Percentiles rank a stretch among this genome's conserved stretches.
phyloP scores from a whole-genome alignment of 768 basidiomycete genomes.

The Leccinum variicolor region DNA sequence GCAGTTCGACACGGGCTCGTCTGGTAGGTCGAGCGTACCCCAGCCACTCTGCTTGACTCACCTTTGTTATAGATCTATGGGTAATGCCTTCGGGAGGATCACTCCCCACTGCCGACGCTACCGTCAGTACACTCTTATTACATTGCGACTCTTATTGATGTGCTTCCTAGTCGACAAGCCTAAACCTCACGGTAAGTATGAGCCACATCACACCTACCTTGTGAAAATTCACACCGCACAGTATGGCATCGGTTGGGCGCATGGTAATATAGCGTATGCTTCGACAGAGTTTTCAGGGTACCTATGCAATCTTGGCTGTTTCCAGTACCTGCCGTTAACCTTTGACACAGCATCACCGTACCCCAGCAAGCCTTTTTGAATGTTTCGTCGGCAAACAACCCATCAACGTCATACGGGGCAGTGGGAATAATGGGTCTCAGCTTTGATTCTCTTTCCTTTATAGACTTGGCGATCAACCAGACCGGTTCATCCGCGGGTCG shows the following conservation, averaged over 20 bases:
- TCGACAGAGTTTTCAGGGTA: conserved; percentile 70
- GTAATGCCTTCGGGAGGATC: conserved; percentile 47
- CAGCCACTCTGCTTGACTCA: background rate
- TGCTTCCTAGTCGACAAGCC: conserved; percentile 36
- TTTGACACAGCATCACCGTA: conserved; percentile 49
- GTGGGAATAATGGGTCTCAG: conserved; percentile 74
- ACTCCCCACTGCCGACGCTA: conserved; percentile 46
- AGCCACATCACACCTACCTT: background rate
- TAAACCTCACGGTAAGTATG: conserved; percentile 59
- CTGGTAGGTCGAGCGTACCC: conserved; percentile 12
- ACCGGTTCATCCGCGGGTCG: conserved; percentile 61
- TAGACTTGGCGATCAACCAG: conserved; percentile 59
- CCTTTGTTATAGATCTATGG: conserved; percentile 60
- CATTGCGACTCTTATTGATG: conserved; percentile 4
- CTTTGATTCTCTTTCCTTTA: conserved; percentile 70
- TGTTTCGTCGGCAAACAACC: conserved; percentile 60
- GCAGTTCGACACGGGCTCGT: conserved; percentile 82
- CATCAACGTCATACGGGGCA: conserved; percentile 69
- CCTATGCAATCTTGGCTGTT: conserved; percentile 16
- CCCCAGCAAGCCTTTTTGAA: conserved; percentile 72
- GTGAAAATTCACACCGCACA: conserved; percentile 23
- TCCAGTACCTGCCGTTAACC: conserved; percentile 6
- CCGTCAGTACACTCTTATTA: conserved; percentile 36
- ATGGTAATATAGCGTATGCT: conserved; percentile 60
- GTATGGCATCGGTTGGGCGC: conserved; percentile 84